Evolutionary conservation across 179 eudicot genomes (phyloP).

Genomic region (Drosera spatulata): DNA sequence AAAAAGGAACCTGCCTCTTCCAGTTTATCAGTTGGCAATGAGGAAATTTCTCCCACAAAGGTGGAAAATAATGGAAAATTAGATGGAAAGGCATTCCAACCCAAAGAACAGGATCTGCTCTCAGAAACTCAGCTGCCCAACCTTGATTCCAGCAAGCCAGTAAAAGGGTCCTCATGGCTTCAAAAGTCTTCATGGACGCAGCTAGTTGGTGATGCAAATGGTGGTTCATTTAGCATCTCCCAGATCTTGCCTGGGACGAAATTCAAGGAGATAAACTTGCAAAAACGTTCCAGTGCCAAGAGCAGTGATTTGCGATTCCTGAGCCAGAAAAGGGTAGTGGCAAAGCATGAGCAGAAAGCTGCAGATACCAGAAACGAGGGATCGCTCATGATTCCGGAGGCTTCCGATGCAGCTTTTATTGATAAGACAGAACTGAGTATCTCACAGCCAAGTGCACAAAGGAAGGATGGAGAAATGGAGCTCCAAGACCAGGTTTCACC

Average conservation of each 20-base stretch:
- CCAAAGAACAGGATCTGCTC: conserved; percentile 7
- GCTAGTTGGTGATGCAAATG: conserved; percentile 31
- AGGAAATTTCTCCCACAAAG: not conserved
- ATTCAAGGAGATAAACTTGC: conserved; percentile 22
- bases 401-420: not conserved
- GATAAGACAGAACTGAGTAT: conserved; percentile 1
- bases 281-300: conserved; percentile 8
- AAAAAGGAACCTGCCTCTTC: conserved; percentile 12
- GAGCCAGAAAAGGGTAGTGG: conserved; percentile 5
- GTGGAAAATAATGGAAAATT: conserved; percentile 8
- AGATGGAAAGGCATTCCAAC: conserved; percentile 6
- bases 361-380: not conserved
- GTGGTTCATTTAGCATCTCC: conserved; percentile 52
- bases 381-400: not conserved
- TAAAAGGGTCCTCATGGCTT: conserved; percentile 43
- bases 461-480: not conserved
- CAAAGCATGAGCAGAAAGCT: conserved; percentile 7
- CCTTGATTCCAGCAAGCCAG: conserved; percentile 5
- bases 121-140: conserved; percentile 2
- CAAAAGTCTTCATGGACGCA: conserved; percentile 65
- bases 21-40: conserved; percentile 3
- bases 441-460: not conserved
- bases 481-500: not conserved
- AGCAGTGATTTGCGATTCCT: conserved; percentile 3
- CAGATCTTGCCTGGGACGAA: conserved; percentile 40